phyloP scores from a whole-genome alignment of 352 stramenopile species.

The Pythium aphanidermatum region DNA sequence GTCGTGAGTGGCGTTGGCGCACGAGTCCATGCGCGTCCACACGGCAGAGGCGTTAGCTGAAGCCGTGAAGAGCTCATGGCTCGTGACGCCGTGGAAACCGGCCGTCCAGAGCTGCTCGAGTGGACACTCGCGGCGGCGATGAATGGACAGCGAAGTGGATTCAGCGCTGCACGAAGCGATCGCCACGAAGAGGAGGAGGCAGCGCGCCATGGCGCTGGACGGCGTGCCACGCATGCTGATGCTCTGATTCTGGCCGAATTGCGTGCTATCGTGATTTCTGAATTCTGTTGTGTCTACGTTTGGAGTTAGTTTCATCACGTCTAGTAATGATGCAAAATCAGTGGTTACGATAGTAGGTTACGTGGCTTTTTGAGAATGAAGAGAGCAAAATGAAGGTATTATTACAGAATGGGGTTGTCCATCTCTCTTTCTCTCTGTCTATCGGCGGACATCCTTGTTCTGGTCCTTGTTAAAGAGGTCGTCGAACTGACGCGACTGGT shows the following conservation, averaged over 20 bases:
- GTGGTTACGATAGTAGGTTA: too few relatives aligned
- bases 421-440: slow-evolving; percentile 1
- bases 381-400: not conserved
- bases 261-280: too few relatives aligned
- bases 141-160: slow-evolving; percentile 4
- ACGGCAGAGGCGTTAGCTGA: not conserved
- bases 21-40: slow-evolving; percentile 11
- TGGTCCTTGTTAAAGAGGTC: slow-evolving; percentile 34
- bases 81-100: slow-evolving; percentile 5
- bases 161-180: not conserved
- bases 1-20: not conserved
- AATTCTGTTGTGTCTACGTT: too few relatives aligned
- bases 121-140: slow-evolving; percentile 17
- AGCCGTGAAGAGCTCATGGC: not conserved
- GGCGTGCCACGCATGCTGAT: too few relatives aligned
- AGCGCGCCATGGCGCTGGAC: too few relatives aligned
- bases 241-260: too few relatives aligned
- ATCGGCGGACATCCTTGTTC: slow-evolving; percentile 33
- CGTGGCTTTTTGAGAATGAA: not conserved
- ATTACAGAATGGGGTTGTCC: too few relatives aligned
- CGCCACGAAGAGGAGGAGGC: not conserved
- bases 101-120: slow-evolving; percentile 15
- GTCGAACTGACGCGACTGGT: slow-evolving; percentile 51
- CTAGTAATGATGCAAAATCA: too few relatives aligned
- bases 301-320: too few relatives aligned